Conservation (phyloP, 1,284 basidiomycete genomes). For the Cystobasidiaceae sp. region DNA sequence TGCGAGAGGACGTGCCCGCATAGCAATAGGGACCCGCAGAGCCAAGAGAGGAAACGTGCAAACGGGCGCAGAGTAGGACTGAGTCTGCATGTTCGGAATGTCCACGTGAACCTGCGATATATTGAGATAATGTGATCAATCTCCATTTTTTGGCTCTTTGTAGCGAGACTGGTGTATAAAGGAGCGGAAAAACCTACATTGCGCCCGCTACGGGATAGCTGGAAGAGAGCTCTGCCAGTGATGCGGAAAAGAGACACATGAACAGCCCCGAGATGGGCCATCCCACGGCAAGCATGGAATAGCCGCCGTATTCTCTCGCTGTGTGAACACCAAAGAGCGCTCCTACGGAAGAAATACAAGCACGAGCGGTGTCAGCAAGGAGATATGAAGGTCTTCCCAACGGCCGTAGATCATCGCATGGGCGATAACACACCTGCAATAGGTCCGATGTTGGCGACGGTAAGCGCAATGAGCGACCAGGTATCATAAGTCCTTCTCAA, state of each 20-base stretch:
- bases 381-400: background rate
- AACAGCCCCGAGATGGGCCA: slow-evolving; percentile 43
- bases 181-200: background rate
- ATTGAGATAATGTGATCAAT: background rate
- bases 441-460: slow-evolving; percentile 19
- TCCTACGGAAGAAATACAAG: slow-evolving; percentile 26
- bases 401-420: too few species aligned
- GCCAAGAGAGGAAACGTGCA: slow-evolving; percentile 41
- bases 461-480: slow-evolving; percentile 14
- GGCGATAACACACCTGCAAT: slow-evolving; percentile 11
- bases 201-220: slow-evolving; percentile 41
- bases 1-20: slow-evolving; percentile 39
- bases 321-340: slow-evolving; percentile 39
- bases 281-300: slow-evolving; percentile 38
- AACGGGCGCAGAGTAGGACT: slow-evolving; percentile 33
- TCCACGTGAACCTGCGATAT: slow-evolving; percentile 39
- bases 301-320: slow-evolving; percentile 39
- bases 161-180: background rate
- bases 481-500: slow-evolving; percentile 19
- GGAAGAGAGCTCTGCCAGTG: slow-evolving; percentile 40
- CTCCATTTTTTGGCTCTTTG: background rate
- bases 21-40: slow-evolving; percentile 37
- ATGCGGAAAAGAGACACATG: slow-evolving; percentile 39
- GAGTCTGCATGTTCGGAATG: slow-evolving; percentile 38
- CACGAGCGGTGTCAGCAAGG: too few species aligned